Evolutionary conservation across 2,329 filamentous ascomycete species (phyloP), one percentile per base, ranked within the genome.

Genomic region (Zelopaecilomyces penicillatus): DNA sequence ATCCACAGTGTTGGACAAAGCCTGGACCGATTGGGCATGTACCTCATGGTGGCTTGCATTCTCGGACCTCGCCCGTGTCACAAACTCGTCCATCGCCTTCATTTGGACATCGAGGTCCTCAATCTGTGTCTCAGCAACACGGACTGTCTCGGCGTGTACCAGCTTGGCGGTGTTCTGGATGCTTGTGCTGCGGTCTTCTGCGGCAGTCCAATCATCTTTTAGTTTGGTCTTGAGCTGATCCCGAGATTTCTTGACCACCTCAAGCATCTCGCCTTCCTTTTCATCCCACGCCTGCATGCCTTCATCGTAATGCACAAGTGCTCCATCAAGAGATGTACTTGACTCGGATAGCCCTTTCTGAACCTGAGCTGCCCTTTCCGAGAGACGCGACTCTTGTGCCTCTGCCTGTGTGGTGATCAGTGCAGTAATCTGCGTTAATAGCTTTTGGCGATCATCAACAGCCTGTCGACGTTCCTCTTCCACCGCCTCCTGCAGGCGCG

Each of bases 71-170:
- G 94, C 89, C 30, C 86, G 82, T 30, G 83, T 76, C 34, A 97
- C 88, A 55, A 96, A 95, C 52, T 91, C 87, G 57, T 97, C 91
- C 6, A 98, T 75, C 1, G 87, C 86, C 45, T 82, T 79, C 78
- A 98, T 90, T 64, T 97, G 88, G n/a, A 74, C 76, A 49, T 86
- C 83, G 59, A 98, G 84, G 53, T 95, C 87, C 45, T 78, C 76
- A 68, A 94, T 86, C 66, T 98, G 93, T 46, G 85, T 83, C 57
- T 91, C 86, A 9, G 97, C 90, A 46, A 94, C 91, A 5, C 83
- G 83, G 30, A 95, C 80, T 0, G 91, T 96, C 65, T 95, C 86
- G 31, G 85, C 84, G 54, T 98, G 90, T 1, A 97, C 89, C 3
- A 87, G 87, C 54, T 86, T 85, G 0, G 91, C 90, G 0, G 86